phyloP scores from a whole-genome alignment of 139 green algal genomes.

The Coccomyxa sp. region DNA sequence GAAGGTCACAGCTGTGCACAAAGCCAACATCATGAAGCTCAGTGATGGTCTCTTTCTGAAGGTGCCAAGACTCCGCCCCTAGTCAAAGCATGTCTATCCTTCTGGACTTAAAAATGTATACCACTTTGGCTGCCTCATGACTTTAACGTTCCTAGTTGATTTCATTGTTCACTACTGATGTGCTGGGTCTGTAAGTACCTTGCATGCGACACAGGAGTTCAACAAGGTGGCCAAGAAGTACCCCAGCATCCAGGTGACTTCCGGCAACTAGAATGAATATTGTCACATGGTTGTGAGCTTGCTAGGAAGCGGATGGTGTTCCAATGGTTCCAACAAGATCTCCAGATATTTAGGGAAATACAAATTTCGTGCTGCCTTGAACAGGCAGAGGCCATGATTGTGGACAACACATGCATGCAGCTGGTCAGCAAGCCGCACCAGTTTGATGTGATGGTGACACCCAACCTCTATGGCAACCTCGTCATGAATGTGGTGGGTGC shows the following conservation, averaged over 20 bases:
- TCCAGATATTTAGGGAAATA: no score
- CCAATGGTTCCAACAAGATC: no score
- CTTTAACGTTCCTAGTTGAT: no score
- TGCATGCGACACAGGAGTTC: slow-evolving; percentile 19
- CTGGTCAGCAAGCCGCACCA: slow-evolving; percentile 56
- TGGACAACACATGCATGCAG: slow-evolving; percentile 97
- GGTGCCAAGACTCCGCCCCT: background rate
- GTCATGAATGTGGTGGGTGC: slow-evolving; percentile 18
- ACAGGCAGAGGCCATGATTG: slow-evolving; percentile 89
- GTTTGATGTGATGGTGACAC: slow-evolving; percentile 24
- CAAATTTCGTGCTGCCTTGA: background rate
- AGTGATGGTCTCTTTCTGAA: slow-evolving; percentile 83
- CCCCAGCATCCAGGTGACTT: slow-evolving; percentile 65
- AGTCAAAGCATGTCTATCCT: no score
- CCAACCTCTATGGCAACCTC: slow-evolving; percentile 34
- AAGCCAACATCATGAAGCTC: slow-evolving; percentile 98
- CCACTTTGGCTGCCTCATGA: no score
- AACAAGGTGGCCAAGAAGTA: slow-evolving; percentile 60
- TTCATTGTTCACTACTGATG: background rate
- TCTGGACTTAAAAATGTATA: no score
- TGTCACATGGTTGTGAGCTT: no score
- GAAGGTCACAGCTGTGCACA: slow-evolving; percentile 79
- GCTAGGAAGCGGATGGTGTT: no score
- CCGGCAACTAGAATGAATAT: background rate
- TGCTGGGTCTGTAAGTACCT: background rate